Conservation (phyloP, 495 filamentous ascomycete species). For the Neurospora sp. region DNA sequence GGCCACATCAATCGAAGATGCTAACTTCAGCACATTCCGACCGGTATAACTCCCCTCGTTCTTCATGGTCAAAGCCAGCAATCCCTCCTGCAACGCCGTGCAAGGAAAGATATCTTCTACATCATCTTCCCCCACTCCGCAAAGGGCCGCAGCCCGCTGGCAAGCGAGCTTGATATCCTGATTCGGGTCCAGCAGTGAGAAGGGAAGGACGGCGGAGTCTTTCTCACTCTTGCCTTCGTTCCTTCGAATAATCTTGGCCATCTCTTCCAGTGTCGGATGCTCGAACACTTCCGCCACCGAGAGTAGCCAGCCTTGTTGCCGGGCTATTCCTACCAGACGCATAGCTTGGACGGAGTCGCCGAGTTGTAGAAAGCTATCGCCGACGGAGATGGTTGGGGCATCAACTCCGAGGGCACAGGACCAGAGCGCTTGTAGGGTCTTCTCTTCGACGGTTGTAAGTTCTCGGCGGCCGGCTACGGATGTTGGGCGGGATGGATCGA, state of each 20-base stretch:
- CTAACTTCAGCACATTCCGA: slow-evolving; percentile 36
- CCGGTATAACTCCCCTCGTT: slow-evolving; percentile 44
- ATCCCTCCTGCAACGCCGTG: slow-evolving; percentile 54
- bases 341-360: slow-evolving; percentile 65
- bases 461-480: background rate
- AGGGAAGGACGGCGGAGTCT: slow-evolving; percentile 1
- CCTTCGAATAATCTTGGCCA: slow-evolving; percentile 4
- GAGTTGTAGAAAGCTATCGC: slow-evolving; percentile 52
- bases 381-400: slow-evolving; percentile 29
- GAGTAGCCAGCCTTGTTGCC: slow-evolving; percentile 36
- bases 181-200: slow-evolving; percentile 3
- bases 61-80: slow-evolving; percentile 40
- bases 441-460: slow-evolving; percentile 7
- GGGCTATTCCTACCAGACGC: slow-evolving; percentile 49
- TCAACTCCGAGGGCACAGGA: slow-evolving; percentile 14
- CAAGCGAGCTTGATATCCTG: background rate
- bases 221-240: background rate
- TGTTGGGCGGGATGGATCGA: background rate
- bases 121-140: slow-evolving; percentile 25
- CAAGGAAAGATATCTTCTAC: slow-evolving; percentile 54
- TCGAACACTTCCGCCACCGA: slow-evolving; percentile 38
- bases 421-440: slow-evolving; percentile 21
- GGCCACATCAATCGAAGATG: slow-evolving; percentile 30
- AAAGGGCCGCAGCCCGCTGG: slow-evolving; percentile 35
- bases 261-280: slow-evolving; percentile 9